These are phyloP conservation scores for Retiboletus flavoniger DNA, from an alignment of 1,284 basidiomycete genomes.

Conservation along the genomic window DNA sequence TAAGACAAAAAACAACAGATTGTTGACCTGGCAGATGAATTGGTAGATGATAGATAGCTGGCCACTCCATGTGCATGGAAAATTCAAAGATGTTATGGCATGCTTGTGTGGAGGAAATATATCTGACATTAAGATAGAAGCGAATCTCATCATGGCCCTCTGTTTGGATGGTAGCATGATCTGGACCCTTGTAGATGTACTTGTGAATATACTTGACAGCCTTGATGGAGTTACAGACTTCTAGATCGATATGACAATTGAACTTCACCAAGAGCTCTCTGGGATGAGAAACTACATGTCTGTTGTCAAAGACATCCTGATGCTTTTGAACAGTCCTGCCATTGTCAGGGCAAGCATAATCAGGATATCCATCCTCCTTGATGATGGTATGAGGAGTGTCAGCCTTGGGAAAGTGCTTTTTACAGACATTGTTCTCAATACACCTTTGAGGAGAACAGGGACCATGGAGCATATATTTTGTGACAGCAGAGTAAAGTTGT, in stretches of 20 bases:
- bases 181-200: slow-evolving; percentile 45
- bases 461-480: slow-evolving; percentile 12
- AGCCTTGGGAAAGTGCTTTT: slow-evolving; percentile 7
- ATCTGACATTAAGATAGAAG: slow-evolving; percentile 21
- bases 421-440: slow-evolving; percentile 5
- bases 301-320: slow-evolving; percentile 1
- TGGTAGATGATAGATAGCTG: slow-evolving; percentile 12
- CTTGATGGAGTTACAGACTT: slow-evolving; percentile 30
- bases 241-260: slow-evolving; percentile 50
- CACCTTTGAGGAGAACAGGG: slow-evolving; percentile 10
- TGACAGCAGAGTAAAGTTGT: background rate
- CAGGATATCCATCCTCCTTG: slow-evolving; percentile 13
- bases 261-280: slow-evolving; percentile 23
- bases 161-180: slow-evolving; percentile 28
- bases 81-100: slow-evolving; percentile 22
- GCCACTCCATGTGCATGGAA: slow-evolving; percentile 19
- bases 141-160: slow-evolving; percentile 5
- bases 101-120: slow-evolving; percentile 16
- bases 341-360: slow-evolving; percentile 14
- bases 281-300: slow-evolving; percentile 3
- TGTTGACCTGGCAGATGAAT: slow-evolving; percentile 32
- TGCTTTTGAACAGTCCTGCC: slow-evolving; percentile 5
- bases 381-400: slow-evolving; percentile 2
- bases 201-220: slow-evolving; percentile 44
- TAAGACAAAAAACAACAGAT: slow-evolving; percentile 35